Base-by-base conservation (phyloP, 2,329 filamentous ascomycete species). In the Curvularia sp. region DNA sequence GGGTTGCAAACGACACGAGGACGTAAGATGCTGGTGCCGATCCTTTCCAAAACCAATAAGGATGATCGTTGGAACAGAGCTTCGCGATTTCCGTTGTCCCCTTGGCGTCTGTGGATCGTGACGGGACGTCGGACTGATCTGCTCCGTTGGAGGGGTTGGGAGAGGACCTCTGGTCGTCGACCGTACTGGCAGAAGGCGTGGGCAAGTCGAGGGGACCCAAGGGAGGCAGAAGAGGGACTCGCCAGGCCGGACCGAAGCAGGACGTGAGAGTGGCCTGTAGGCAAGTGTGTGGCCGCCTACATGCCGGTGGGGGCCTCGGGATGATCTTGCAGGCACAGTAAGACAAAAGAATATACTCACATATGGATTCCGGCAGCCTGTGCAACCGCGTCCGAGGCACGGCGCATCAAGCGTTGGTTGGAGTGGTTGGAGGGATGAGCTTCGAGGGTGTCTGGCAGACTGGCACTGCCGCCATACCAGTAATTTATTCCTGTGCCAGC, bases 381-480 rank as follows among this genome's bases (percentile, higher is more conserved):
- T 52, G 71, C 67, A 15, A 75, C 66, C 10, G 71, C 71, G 42
- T 75, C 72, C 18, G 74, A 75, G 49, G 70, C 69, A 59, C 72
- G 70, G 60, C 74, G 73, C 62, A 71, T 67, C 61, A 69, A 67
- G 47, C 70, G 69, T 54, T 67, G 63, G 55, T 67, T 68, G 22
- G 65, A 59, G 35, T 43, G 60, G 30, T 69, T 70, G 24, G 67
- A 63, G 50, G 70, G 60, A 55, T 68, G 56, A 20, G 62, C 68
- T 50, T 72, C 68, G 57, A 74, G 60, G 31, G 60, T 66, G 52
- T 71, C 70, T 55, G 71, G 70, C 57, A 75, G 60, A 60, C 65
- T 71, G 60, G 58, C 58, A 53, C 61, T 73, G 64, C 70, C 68
- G 64, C 70, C 68, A 70, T 73, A 73, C 72, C 73, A 76, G 60